Evolutionary conservation across 176 grass and related monocot genomes (phyloP).

Genomic region (Carex kokanica): DNA sequence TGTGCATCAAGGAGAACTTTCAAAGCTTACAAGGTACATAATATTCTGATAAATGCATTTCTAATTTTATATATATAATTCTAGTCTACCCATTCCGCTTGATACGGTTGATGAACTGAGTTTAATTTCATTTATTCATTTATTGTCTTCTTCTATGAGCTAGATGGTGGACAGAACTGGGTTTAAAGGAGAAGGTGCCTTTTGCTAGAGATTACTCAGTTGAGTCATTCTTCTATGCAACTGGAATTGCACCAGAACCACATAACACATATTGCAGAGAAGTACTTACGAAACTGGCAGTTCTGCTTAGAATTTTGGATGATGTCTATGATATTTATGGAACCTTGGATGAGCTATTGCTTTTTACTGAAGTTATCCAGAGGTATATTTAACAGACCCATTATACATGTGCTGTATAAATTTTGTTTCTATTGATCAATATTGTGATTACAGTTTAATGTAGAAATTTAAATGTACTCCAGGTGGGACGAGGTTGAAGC

Average conservation of each 20-base stretch:
- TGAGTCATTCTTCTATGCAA: slow-evolving; percentile 22
- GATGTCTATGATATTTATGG: slow-evolving; percentile 41
- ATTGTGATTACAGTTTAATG: neutral
- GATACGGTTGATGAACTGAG: neutral
- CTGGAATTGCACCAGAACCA: slow-evolving; percentile 19
- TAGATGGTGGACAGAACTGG: slow-evolving; percentile 50
- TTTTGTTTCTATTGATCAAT: neutral
- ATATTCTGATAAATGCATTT: too few species aligned
- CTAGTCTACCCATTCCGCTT: too few species aligned
- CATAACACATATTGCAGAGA: slow-evolving; percentile 1
- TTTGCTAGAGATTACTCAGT: slow-evolving; percentile 43
- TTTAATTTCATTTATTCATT: neutral
- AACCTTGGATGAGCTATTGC: slow-evolving; percentile 27
- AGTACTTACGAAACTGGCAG: neutral
- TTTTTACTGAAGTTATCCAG: slow-evolving; percentile 26
- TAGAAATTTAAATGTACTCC: neutral
- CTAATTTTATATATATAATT: too few species aligned
- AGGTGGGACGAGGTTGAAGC: neutral
- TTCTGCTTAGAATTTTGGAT: slow-evolving; percentile 12
- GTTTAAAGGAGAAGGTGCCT: slow-evolving; percentile 19
- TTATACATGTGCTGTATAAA: too few species aligned
- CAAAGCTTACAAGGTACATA: slow-evolving; percentile 20
- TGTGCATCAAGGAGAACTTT: slow-evolving; percentile 35
- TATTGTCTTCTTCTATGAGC: neutral
- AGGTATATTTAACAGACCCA: neutral